Base-by-base conservation (phyloP, 1,284 basidiomycete genomes). In the Apiotrichum laibachii region DNA sequence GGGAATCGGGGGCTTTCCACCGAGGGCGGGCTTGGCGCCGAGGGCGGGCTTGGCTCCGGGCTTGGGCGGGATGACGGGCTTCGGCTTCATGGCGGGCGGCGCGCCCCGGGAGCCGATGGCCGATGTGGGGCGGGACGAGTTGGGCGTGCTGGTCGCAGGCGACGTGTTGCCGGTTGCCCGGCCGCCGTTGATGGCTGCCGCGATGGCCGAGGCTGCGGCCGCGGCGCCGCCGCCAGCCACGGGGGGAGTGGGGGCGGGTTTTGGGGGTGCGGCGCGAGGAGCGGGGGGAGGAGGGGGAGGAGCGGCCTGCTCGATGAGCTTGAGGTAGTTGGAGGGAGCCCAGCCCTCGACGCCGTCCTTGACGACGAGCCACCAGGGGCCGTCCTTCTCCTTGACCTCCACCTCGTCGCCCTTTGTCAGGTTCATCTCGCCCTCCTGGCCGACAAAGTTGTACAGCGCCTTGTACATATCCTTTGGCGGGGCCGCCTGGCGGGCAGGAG, bases 281-380 rank as follows among this genome's bases (percentile, higher is more conserved):
- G 75, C 2, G 76, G 81, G 11, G 80, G 77, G 12, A 77, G 88
- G 85, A 5, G 88, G 87, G 0, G 90, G 88, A 0, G 85, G 84
- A 0, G 85, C 63, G 1, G 62, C 43, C 42, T 62, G 80, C 21
- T 85, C 82, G 47, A 88, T 84, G 47, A 88, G 82, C 72, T 94
- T 90, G 31, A 94, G 85, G 72, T 97, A 97, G 77, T 97, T 96
- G 64, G 88, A 88, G 2, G 95, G 95, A 18, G 93, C 90, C 94
- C 94, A 99, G 16, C 92, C 95, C 76, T 98, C 92, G 22, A 81
- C 78, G 1, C 84, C 85, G 57, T 83, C 84, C 79, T 91, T 94
- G 82, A 89, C 91, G 53, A 98, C 88, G 46, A 98, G 82, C 93
- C 95, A 98, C 95, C 95, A 99, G 2, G 84, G 92, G 61, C 91